A percentile compares a stretch with the other conserved stretches of the same genome.
Conservation (phyloP, 345 rosid species). For the Orychophragmus violaceus region DNA sequence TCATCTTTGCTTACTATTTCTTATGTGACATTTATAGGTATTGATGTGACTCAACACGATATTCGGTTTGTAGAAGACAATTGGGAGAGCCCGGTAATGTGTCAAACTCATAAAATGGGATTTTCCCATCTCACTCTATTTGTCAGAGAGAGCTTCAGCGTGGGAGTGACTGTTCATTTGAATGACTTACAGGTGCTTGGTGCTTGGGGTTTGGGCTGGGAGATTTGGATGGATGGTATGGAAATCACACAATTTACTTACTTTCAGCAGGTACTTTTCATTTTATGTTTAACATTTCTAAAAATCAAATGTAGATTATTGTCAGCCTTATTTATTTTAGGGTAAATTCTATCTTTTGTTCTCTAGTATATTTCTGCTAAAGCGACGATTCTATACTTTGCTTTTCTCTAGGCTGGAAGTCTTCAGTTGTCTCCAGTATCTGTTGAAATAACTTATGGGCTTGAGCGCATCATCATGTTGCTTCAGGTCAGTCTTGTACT, state of each 20-base stretch:
- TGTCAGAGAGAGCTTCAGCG: not conserved
- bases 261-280: conserved; percentile 80
- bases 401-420: conserved; percentile 74
- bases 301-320: not conserved
- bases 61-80: conserved; percentile 97
- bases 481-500: conserved; percentile 62
- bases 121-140: not conserved
- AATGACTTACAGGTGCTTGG: conserved; percentile 74
- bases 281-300: not conserved
- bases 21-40: conserved; percentile 44
- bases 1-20: conserved; percentile 2
- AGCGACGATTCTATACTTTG: not conserved
- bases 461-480: conserved; percentile 93
- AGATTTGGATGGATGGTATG: conserved; percentile 99
- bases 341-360: not conserved
- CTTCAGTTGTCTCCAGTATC: conserved; percentile 84
- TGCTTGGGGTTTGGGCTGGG: conserved; percentile 99
- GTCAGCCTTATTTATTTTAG: not conserved
- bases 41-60: conserved; percentile 77
- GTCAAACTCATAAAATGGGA: not conserved
- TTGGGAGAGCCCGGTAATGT: conserved; percentile 97
- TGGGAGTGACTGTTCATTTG: not conserved
- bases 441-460: conserved; percentile 97
- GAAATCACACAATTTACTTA: conserved; percentile 98
- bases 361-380: not conserved